These are phyloP conservation scores for Aspergillus funiculosus DNA, from an alignment of 495 filamentous ascomycete genomes.

Conservation along the genomic window DNA sequence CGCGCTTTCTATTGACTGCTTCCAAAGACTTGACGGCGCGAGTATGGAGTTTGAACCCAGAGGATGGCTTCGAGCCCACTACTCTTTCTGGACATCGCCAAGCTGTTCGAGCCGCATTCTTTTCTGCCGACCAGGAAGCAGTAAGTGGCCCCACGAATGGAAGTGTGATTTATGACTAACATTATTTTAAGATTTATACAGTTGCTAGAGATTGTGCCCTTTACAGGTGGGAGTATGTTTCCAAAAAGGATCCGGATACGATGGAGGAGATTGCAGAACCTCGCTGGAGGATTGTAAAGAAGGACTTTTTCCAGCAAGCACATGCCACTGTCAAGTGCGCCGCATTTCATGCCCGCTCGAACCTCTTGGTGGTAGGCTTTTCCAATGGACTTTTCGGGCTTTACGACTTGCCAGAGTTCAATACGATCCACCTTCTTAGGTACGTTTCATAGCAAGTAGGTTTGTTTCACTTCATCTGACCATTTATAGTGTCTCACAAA, in stretches of 20 bases:
- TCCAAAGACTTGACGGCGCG: constrained; percentile 87
- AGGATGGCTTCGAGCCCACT: constrained; percentile 84
- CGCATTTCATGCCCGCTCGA: constrained; percentile 77
- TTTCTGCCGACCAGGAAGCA: constrained; percentile 84
- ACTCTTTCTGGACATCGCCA: constrained; percentile 85
- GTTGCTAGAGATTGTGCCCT: constrained; percentile 63
- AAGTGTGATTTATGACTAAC: constrained; percentile 46
- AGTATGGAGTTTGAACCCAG: constrained; percentile 87
- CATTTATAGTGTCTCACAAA: constrained; percentile 83
- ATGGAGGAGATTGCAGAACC: constrained; percentile 56
- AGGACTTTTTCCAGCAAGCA: constrained; percentile 89
- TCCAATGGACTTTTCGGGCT: constrained; percentile 89
- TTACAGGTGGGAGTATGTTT: constrained; percentile 58
- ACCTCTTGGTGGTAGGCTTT: constrained; percentile 85
- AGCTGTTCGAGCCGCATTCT: constrained; percentile 81
- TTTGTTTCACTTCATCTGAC: not conserved
- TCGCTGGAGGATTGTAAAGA: constrained; percentile 79
- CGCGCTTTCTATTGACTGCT: constrained; percentile 84
- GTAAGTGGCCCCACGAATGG: constrained; percentile 31
- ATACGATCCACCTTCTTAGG: constrained; percentile 79
- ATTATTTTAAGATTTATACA: constrained; percentile 60
- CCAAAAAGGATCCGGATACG: constrained; percentile 51
- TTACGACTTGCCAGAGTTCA: constrained; percentile 97
- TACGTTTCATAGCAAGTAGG: constrained; percentile 20
- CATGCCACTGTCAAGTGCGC: constrained; percentile 83